These are phyloP conservation scores for Paratinospora sagittata DNA, from an alignment of 164 flowering plant genomes.

Conservation along the genomic window DNA sequence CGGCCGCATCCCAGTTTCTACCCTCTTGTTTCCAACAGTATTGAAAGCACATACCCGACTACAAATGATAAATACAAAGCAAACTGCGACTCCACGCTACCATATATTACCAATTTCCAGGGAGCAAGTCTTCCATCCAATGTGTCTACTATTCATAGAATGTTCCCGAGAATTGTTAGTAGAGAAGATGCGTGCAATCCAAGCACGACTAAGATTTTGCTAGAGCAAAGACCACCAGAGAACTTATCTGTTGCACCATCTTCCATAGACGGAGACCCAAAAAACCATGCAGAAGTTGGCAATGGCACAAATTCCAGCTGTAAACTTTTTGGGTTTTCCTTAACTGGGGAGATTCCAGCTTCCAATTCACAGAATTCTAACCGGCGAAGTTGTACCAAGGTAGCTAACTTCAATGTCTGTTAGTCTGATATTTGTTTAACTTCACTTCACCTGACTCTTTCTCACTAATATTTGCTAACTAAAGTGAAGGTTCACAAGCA, in stretches of 20 bases:
- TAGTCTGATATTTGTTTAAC: neutral
- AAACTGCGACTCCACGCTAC: constrained; percentile 26
- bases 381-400: constrained; percentile 90
- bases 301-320: constrained; percentile 34
- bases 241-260: constrained; percentile 21
- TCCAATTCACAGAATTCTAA: constrained; percentile 37
- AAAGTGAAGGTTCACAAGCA: constrained; percentile 85
- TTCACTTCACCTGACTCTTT: constrained; percentile 9
- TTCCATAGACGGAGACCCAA: constrained; percentile 13
- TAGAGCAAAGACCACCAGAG: constrained; percentile 27
- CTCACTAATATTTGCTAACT: constrained; percentile 15
- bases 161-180: constrained; percentile 9
- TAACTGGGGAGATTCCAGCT: constrained; percentile 39
- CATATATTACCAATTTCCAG: constrained; percentile 25
- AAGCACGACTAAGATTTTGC: constrained; percentile 10
- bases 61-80: constrained; percentile 25
- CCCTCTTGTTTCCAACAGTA: constrained; percentile 44
- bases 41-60: constrained; percentile 36
- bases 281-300: constrained; percentile 23
- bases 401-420: constrained; percentile 20
- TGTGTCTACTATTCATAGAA: constrained; percentile 25
- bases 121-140: constrained; percentile 27
- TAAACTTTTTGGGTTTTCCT: constrained; percentile 73
- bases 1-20: constrained; percentile 37
- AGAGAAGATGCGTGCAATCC: constrained; percentile 24